A percentile compares a stretch with the other conserved stretches of the same genome.
Evolutionary conservation across 306 rosid species (phyloP).

Genomic region (Cicer chorassanicum): DNA sequence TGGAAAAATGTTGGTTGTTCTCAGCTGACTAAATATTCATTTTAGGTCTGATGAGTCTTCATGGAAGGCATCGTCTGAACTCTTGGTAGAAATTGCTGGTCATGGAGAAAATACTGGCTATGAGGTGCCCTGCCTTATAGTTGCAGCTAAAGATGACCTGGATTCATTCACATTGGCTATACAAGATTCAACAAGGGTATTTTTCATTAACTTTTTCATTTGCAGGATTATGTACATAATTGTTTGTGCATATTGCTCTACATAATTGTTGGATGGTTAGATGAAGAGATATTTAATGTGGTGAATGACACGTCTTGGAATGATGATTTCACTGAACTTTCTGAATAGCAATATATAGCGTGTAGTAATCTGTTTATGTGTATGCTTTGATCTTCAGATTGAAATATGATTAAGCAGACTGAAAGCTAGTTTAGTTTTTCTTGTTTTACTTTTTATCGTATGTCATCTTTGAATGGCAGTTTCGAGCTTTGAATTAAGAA

Average conservation of each 20-base stretch:
- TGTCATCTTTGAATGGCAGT: constrained; percentile 12
- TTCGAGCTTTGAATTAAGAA: neutral
- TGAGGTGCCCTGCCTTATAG: constrained; percentile 98
- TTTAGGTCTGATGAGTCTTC: constrained; percentile 85
- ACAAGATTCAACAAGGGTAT: constrained; percentile 92
- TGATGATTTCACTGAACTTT: constrained; percentile 2
- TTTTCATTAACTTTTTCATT: constrained; percentile 17
- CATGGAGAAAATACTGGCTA: constrained; percentile 96
- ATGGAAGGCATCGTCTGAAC: constrained; percentile 82
- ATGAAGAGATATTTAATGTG: constrained; percentile 21
- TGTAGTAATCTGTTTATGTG: neutral
- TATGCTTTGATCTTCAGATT: constrained; percentile 7
- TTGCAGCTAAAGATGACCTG: constrained; percentile 93
- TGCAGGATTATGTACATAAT: constrained; percentile 26
- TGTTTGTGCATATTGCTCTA: constrained; percentile 22
- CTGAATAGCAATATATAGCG: neutral
- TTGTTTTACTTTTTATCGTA: constrained; percentile 12
- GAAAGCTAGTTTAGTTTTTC: neutral
- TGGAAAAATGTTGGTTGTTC: constrained; percentile 3
- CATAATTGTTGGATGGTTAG: constrained; percentile 22
- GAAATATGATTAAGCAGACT: constrained; percentile 10
- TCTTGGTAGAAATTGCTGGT: constrained; percentile 84
- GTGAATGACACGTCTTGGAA: constrained; percentile 31
- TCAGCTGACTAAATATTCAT: constrained; percentile 42
- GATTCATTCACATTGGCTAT: constrained; percentile 90